These are phyloP conservation scores for Chalara sp. DNA, from an alignment of 2,329 filamentous ascomycete genomes.

Conservation along the genomic window DNA sequence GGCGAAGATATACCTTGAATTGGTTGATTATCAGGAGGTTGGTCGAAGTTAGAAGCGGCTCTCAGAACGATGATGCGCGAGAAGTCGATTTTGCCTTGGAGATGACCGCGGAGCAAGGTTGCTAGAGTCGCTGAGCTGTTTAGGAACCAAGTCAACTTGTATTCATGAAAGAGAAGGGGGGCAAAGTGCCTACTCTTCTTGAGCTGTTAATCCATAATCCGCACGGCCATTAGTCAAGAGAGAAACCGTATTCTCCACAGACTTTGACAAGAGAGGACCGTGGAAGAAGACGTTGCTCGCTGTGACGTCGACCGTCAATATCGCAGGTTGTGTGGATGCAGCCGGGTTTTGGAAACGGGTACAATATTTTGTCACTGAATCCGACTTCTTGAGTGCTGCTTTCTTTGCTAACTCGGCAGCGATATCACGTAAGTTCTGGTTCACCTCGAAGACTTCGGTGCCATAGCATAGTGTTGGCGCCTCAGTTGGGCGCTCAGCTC, in stretches of 20 bases:
- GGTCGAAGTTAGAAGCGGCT: constrained; percentile 63
- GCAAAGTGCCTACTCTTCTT: constrained; percentile 54
- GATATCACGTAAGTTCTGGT: constrained; percentile 44
- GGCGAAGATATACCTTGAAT: constrained; percentile 43
- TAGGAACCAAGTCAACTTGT: background rate
- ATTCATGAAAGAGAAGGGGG: background rate
- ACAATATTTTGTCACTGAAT: constrained; percentile 43
- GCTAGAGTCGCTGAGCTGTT: constrained; percentile 47
- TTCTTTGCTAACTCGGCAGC: constrained; percentile 38
- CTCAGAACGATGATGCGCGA: constrained; percentile 59
- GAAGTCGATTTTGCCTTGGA: constrained; percentile 54
- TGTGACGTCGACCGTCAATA: constrained; percentile 56
- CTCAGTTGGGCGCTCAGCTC: constrained; percentile 40
- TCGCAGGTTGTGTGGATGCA: background rate
- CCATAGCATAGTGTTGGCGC: constrained; percentile 55
- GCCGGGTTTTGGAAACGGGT: constrained; percentile 34
- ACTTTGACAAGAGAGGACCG: constrained; percentile 49
- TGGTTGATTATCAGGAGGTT: constrained; percentile 49
- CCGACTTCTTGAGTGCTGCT: constrained; percentile 44
- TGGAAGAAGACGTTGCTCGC: constrained; percentile 69
- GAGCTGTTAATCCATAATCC: constrained; percentile 60
- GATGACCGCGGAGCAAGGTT: constrained; percentile 51
- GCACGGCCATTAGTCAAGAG: constrained; percentile 61
- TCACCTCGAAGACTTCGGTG: constrained; percentile 62
- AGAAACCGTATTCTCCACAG: constrained; percentile 55